A percentile compares a stretch with the other conserved stretches of the same genome.
Evolutionary conservation across 2,329 filamentous ascomycete genomes (phyloP).

Genomic region (Diatrype stigma): DNA sequence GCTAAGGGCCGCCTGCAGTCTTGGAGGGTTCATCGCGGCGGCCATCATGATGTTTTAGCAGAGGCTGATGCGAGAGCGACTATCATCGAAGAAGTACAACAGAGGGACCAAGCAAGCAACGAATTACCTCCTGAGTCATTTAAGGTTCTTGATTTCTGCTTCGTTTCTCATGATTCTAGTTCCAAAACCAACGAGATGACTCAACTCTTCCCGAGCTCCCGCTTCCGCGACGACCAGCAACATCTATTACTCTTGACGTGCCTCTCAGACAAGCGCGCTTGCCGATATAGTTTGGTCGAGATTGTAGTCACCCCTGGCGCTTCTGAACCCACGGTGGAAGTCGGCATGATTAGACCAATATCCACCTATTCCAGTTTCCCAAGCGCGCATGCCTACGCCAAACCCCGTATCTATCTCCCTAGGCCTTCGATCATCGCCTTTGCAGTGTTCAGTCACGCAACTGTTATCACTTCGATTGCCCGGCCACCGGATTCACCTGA

Average conservation of each 20-base stretch:
- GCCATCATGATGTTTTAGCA: constrained; percentile 69
- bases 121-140: constrained; percentile 55
- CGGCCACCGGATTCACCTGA: constrained; percentile 67
- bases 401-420: constrained; percentile 72
- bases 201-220: constrained; percentile 46
- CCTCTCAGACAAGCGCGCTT: constrained; percentile 45
- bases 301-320: constrained; percentile 53
- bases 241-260: constrained; percentile 61
- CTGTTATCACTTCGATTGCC: constrained; percentile 72
- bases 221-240: constrained; percentile 46
- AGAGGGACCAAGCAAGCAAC: constrained; percentile 44
- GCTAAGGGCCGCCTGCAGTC: constrained; percentile 72
- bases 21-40: constrained; percentile 87
- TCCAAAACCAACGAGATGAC: constrained; percentile 46
- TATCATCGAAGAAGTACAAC: constrained; percentile 59
- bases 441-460: constrained; percentile 71
- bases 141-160: constrained; percentile 76
- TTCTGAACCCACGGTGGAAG: constrained; percentile 33
- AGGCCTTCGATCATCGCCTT: constrained; percentile 77
- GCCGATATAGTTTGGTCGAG: constrained; percentile 74
- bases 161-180: constrained; percentile 53
- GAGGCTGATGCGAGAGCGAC: constrained; percentile 67
- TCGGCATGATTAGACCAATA: constrained; percentile 66
- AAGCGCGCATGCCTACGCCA: constrained; percentile 35
- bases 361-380: constrained; percentile 57